These are phyloP conservation scores for Candida sp. DNA, from an alignment of 1,139 yeast species.

Conservation along the genomic window DNA sequence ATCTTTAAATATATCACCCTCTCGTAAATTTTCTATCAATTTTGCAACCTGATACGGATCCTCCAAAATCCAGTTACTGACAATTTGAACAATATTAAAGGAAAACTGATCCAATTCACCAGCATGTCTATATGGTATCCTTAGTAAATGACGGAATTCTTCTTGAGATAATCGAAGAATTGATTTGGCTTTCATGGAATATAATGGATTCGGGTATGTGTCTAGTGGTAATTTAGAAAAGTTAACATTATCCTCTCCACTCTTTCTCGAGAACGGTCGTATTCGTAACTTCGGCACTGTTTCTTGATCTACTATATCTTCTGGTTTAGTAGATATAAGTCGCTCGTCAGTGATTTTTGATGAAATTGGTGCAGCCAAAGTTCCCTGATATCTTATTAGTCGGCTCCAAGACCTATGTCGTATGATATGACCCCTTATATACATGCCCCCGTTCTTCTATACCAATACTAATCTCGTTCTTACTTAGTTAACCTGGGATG, in stretches of 20 bases:
- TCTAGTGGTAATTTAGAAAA: slow-evolving; percentile 12
- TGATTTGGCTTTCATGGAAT: slow-evolving; percentile 22
- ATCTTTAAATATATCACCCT: slow-evolving; percentile 10
- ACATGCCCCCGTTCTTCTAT: neutral
- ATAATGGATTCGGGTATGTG: slow-evolving; percentile 33
- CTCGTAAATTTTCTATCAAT: slow-evolving; percentile 15
- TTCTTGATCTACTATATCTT: neutral
- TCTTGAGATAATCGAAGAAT: slow-evolving; percentile 16
- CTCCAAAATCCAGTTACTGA: slow-evolving; percentile 23
- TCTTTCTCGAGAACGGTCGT: slow-evolving; percentile 3
- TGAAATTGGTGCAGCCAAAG: neutral
- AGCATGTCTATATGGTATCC: slow-evolving; percentile 19
- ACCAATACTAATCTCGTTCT: neutral
- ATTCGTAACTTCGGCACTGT: neutral
- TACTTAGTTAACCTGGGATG: neutral
- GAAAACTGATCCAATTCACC: slow-evolving; percentile 30
- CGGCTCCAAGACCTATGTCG: neutral
- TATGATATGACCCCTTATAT: neutral
- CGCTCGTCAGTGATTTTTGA: neutral
- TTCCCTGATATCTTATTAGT: neutral
- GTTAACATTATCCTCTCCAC: neutral
- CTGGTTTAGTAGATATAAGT: neutral
- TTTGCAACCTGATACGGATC: slow-evolving; percentile 23
- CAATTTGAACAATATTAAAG: slow-evolving; percentile 23
- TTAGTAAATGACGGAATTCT: slow-evolving; percentile 23